These are phyloP conservation scores for Pyrenula aspistea DNA, from an alignment of 495 filamentous ascomycete genomes.

Conservation along the genomic window DNA sequence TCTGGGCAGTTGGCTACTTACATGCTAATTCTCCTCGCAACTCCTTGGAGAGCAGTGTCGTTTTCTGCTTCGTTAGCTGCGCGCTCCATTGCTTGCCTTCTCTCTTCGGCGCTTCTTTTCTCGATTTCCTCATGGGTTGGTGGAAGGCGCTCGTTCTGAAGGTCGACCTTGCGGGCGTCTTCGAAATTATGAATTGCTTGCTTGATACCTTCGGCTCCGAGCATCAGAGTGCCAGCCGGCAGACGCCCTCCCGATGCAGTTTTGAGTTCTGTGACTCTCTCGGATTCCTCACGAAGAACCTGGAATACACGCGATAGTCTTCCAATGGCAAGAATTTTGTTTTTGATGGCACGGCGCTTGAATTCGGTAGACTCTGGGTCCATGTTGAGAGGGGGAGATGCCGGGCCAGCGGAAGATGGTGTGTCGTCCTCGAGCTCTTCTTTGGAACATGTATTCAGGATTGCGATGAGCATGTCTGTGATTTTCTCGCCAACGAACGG, in stretches of 20 bases:
- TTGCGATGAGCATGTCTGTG: constrained; percentile 98
- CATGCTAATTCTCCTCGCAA: constrained; percentile 92
- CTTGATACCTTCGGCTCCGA: constrained; percentile 96
- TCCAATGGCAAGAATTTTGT: constrained; percentile 97
- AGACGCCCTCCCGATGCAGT: constrained; percentile 88
- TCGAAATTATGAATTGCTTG: constrained; percentile 97
- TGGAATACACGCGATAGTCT: constrained; percentile 97
- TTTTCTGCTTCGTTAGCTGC: constrained; percentile 82
- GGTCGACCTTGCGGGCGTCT: constrained; percentile 93
- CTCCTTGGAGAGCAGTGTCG: constrained; percentile 68
- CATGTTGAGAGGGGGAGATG: constrained; percentile 55
- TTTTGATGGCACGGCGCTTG: constrained; percentile 94
- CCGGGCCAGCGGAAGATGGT: constrained; percentile 45
- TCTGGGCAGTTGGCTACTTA: constrained; percentile 36
- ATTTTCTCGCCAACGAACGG: constrained; percentile 99
- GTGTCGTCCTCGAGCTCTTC: constrained; percentile 84
- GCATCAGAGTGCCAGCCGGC: constrained; percentile 91
- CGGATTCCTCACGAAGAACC: constrained; percentile 92
- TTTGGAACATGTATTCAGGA: constrained; percentile 94
- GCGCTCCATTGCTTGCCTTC: constrained; percentile 69
- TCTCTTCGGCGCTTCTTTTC: constrained; percentile 63
- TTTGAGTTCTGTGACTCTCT: constrained; percentile 94
- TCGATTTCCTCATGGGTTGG: constrained; percentile 86
- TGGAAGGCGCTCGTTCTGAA: constrained; percentile 90
- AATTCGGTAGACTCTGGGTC: constrained; percentile 80